A percentile compares a stretch with the other conserved stretches of the same genome.
These are phyloP conservation scores for Brettanomyces nanus DNA, from an alignment of 805 yeast species.

Conservation along the genomic window DNA sequence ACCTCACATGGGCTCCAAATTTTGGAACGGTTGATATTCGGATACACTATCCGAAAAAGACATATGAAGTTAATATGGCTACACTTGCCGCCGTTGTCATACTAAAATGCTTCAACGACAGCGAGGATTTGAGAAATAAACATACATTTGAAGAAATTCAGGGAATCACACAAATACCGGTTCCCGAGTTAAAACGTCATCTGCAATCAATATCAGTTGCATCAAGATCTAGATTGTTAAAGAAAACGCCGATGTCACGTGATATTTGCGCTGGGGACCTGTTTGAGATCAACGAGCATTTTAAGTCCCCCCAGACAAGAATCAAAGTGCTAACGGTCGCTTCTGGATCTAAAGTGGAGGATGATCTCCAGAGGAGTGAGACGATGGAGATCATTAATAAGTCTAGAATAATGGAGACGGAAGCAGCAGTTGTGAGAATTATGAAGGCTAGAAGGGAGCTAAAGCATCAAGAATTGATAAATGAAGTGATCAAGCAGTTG, in stretches of 20 bases:
- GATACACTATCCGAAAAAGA: constrained; percentile 55
- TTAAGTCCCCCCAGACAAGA: constrained; percentile 58
- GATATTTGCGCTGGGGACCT: constrained; percentile 56
- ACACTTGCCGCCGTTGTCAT: constrained; percentile 74
- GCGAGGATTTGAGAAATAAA: constrained; percentile 36
- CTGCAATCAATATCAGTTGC: constrained; percentile 76
- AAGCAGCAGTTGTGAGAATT: constrained; percentile 83
- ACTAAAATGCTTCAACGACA: constrained; percentile 55
- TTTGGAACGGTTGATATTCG: constrained; percentile 78
- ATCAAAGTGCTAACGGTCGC: constrained; percentile 71
- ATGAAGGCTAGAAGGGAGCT: constrained; percentile 67
- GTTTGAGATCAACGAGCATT: constrained; percentile 60
- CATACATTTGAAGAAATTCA: constrained; percentile 56
- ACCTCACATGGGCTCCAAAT: constrained; percentile 70
- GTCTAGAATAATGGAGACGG: constrained; percentile 60
- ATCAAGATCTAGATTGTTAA: constrained; percentile 66
- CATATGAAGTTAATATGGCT: constrained; percentile 75
- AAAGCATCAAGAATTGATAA: constrained; percentile 58
- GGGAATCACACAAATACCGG: constrained; percentile 64
- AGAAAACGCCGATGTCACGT: constrained; percentile 67
- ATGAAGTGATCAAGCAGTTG: constrained; percentile 54
- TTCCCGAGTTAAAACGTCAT: constrained; percentile 64
- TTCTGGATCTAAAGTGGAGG: constrained; percentile 36
- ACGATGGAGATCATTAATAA: constrained; percentile 52
- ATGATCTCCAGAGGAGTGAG: constrained; percentile 43